These are phyloP conservation scores for Botrytis fragariae DNA, from an alignment of 2,329 filamentous ascomycete genomes.

Conservation along the genomic window DNA sequence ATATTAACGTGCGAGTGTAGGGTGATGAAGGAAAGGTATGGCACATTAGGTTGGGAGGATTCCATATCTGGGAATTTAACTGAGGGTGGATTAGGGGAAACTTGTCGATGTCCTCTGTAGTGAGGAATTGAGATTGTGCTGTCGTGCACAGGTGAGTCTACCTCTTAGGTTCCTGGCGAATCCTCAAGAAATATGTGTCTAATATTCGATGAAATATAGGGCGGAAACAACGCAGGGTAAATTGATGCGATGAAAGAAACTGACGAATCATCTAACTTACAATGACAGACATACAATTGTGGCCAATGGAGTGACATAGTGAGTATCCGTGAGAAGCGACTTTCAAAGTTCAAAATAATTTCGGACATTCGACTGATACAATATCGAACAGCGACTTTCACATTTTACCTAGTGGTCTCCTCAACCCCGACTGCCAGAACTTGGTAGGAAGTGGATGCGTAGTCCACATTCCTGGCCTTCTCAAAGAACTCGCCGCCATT, in stretches of 20 bases:
- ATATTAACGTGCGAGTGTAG: constrained; percentile 16
- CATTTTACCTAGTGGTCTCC: constrained; percentile 66
- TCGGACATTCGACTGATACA: neutral
- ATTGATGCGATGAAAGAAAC: neutral
- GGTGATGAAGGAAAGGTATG: constrained; percentile 21
- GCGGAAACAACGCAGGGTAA: constrained; percentile 55
- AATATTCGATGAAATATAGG: constrained; percentile 30
- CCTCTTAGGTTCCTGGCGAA: constrained; percentile 20
- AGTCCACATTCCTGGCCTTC: constrained; percentile 65
- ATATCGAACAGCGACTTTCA: constrained; percentile 41
- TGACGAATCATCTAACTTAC: neutral
- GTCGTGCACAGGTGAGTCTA: constrained; percentile 16
- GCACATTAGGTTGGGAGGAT: neutral
- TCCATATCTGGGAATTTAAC: neutral
- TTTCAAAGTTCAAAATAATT: neutral
- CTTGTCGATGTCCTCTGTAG: constrained; percentile 49
- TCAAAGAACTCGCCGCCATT: constrained; percentile 60
- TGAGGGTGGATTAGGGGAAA: constrained; percentile 49
- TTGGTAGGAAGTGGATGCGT: constrained; percentile 69
- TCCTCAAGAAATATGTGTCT: neutral
- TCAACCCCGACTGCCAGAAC: constrained; percentile 69
- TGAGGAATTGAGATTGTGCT: constrained; percentile 17
- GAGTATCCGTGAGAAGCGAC: neutral
- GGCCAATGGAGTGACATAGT: constrained; percentile 43
- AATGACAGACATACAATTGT: constrained; percentile 41